A percentile compares a stretch with the other conserved stretches of the same genome.
These are phyloP conservation scores for Pichia sp. DNA, from an alignment of 1,139 yeast species.

Conservation along the genomic window DNA sequence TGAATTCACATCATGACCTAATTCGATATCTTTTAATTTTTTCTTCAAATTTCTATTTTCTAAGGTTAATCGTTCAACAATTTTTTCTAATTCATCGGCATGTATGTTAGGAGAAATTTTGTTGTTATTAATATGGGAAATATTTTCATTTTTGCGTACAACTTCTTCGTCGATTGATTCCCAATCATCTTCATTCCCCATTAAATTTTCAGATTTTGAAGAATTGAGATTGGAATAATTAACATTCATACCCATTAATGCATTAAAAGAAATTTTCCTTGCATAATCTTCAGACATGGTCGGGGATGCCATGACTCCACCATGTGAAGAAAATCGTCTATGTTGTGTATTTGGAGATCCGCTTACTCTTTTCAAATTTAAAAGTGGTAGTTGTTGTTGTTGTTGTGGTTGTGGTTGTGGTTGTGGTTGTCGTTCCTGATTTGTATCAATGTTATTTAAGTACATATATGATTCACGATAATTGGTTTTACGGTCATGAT, in stretches of 20 bases:
- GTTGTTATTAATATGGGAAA: not conserved
- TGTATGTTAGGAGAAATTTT: not conserved
- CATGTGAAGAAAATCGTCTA: conserved; percentile 12
- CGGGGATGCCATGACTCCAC: conserved; percentile 16
- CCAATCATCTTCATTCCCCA: conserved; percentile 9
- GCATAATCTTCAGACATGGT: conserved; percentile 13
- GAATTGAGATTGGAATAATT: not conserved
- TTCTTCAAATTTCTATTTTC: conserved; percentile 15
- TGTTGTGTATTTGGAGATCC: conserved; percentile 5
- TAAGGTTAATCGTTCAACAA: conserved; percentile 7
- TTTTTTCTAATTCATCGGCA: not conserved
- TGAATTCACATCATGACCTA: conserved; percentile 12
- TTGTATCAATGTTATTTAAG: conserved; percentile 2
- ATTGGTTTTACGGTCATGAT: conserved; percentile 1
- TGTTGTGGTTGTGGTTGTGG: not conserved
- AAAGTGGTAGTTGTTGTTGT: not conserved
- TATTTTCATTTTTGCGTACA: not conserved
- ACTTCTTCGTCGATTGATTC: conserved; percentile 13
- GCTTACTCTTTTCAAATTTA: not conserved
- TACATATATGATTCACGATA: conserved; percentile 17
- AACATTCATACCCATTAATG: conserved; percentile 11
- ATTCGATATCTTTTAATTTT: conserved; percentile 14
- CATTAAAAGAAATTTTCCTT: conserved; percentile 11
- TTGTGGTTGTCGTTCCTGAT: not conserved
- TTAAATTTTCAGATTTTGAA: not conserved